These are phyloP conservation scores for Malbranchea zuffiana DNA, from an alignment of 2,329 filamentous ascomycete genomes.

Conservation along the genomic window DNA sequence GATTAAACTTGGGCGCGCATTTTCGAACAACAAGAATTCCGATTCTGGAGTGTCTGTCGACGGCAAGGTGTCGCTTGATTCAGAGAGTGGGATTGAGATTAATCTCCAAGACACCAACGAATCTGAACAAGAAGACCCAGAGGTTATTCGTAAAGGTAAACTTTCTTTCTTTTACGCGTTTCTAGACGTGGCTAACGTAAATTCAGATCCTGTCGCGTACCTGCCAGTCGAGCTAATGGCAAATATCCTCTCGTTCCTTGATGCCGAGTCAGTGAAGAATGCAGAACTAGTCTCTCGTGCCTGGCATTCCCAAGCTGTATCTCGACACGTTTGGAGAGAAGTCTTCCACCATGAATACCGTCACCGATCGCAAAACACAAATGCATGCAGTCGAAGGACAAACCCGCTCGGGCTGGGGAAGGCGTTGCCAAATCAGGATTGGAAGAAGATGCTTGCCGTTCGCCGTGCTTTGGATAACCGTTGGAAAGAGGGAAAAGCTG, in stretches of 20 bases:
- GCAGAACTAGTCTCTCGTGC: conserved; percentile 46
- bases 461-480: conserved; percentile 63
- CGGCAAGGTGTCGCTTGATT: conserved; percentile 28
- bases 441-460: conserved; percentile 74
- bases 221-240: conserved; percentile 51
- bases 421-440: conserved; percentile 55
- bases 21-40: conserved; percentile 21
- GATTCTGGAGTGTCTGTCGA: conserved; percentile 18
- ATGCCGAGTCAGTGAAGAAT: conserved; percentile 45
- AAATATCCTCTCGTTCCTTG: conserved; percentile 49
- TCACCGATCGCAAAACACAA: conserved; percentile 29
- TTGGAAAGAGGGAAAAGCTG: conserved; percentile 70
- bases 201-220: conserved; percentile 44
- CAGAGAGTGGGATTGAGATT: conserved; percentile 42
- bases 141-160: conserved; percentile 31
- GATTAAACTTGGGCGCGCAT: conserved; percentile 21
- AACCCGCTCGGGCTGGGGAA: conserved; percentile 41
- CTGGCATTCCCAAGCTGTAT: conserved; percentile 47
- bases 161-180: conserved; percentile 3
- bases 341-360: conserved; percentile 49
- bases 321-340: conserved; percentile 50
- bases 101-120: conserved; percentile 31
- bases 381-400: background rate
- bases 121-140: conserved; percentile 22
- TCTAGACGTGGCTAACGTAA: conserved; percentile 20